phyloP scores from a whole-genome alignment of 2,329 filamentous ascomycete genomes.

The Hymenoscyphus repandus region DNA sequence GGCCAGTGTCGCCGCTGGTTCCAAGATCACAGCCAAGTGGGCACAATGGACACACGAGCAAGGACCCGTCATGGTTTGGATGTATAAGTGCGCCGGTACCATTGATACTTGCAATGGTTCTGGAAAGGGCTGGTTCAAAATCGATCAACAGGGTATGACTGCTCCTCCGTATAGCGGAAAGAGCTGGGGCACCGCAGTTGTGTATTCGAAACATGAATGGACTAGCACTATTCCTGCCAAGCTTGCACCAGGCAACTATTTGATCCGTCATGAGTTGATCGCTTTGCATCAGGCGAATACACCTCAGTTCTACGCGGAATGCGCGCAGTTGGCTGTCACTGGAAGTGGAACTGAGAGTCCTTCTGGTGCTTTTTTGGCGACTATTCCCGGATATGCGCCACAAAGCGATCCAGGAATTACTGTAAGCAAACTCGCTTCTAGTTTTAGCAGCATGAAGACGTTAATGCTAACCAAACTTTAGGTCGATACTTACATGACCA shows the following conservation, averaged over 20 bases:
- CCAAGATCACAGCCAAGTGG: constrained; percentile 46
- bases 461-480: constrained; percentile 18
- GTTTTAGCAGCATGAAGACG: not conserved
- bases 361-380: constrained; percentile 13
- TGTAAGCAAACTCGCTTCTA: constrained; percentile 28
- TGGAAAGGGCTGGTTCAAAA: constrained; percentile 53
- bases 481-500: constrained; percentile 43
- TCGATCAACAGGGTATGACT: constrained; percentile 47
- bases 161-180: constrained; percentile 39
- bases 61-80: constrained; percentile 54
- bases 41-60: constrained; percentile 54
- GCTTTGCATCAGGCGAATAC: constrained; percentile 49
- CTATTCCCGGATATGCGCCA: constrained; percentile 22
- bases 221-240: constrained; percentile 44
- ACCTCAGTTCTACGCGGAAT: constrained; percentile 51
- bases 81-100: constrained; percentile 46
- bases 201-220: constrained; percentile 42
- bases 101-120: constrained; percentile 47
- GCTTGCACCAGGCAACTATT: constrained; percentile 48
- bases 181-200: constrained; percentile 42
- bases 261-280: constrained; percentile 52
- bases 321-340: constrained; percentile 47
- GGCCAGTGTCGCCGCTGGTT: constrained; percentile 43
- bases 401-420: constrained; percentile 19
- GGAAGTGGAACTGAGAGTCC: constrained; percentile 43